Conservation (phyloP, 352 stramenopile species). For the Globisporangium ultimum region DNA sequence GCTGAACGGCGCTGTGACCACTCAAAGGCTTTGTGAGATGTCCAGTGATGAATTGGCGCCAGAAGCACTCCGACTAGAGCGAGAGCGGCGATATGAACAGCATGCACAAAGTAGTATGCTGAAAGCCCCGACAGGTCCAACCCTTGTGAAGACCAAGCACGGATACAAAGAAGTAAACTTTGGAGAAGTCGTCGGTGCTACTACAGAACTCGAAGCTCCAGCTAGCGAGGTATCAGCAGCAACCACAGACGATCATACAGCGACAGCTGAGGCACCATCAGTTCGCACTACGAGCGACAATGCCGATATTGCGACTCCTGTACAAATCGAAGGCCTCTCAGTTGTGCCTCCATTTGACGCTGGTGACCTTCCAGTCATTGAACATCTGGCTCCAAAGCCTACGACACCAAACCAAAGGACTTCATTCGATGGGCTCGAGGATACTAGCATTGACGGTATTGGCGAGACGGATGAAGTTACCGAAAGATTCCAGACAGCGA, state of each 20-base stretch:
- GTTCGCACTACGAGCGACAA: not conserved
- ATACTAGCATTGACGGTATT: not conserved
- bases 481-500: conserved; percentile 4
- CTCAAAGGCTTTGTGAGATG: conserved; percentile 35
- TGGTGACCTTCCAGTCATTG: not conserved
- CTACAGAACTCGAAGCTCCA: conserved; percentile 10
- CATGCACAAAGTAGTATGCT: conserved; percentile 44
- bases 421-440: not conserved
- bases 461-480: conserved; percentile 9
- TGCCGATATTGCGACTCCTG: not conserved
- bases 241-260: not conserved
- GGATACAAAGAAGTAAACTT: conserved; percentile 48
- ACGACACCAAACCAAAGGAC: not conserved
- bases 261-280: not conserved
- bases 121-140: conserved; percentile 23
- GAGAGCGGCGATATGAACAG: conserved; percentile 35
- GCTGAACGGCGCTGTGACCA: conserved; percentile 20
- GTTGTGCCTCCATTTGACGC: not conserved
- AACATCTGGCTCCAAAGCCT: not conserved
- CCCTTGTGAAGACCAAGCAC: conserved; percentile 50
- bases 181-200: conserved; percentile 2
- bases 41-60: conserved; percentile 46
- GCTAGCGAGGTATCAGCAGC: not conserved
- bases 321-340: not conserved
- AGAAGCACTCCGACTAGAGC: conserved; percentile 40